Base-by-base conservation (phyloP, 495 filamentous ascomycete species). In the Stereocaulon alpinum region DNA sequence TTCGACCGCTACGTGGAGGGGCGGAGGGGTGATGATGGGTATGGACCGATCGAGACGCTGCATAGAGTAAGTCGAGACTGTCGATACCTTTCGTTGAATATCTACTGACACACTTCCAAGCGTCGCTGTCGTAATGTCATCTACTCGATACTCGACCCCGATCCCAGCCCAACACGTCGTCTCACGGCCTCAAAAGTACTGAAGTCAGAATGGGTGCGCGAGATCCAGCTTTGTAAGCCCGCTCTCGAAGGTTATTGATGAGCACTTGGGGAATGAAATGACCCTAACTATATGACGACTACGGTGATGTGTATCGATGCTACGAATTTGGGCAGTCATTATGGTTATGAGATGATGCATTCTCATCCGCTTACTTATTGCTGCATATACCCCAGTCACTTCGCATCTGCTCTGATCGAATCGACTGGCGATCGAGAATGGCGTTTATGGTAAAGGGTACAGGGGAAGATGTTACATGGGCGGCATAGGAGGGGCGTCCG, bases 61-160 rank as follows among this genome's bases (percentile, higher is more conserved):
- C 89, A 95, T 74, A 81, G 94, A 74, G 93, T 97, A 82, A 82
- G 90, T 61, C 34, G 32, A 37, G 34, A 59, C 32, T 37, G 32
- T 49, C 40, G 30, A 27, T 32, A 24, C 40, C 37, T 18, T 37
- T 41, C 51, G 18, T 41, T 32, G 32, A 27, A 40, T 5, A 37
- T 63, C 55, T 62, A 61, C 76, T 82, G 62, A 83, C 69, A 48
- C 18, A 40, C 51, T 63, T 18, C 43, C 59, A 69, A 98, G 93
- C 89, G 90, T 67, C 91, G 92, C 65, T 97, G 93, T 73, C 87
- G 94, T 24, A 97, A 98, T 67, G 93, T 98, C 64, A 96, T 98
- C 68, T 98, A 98, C 72, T 96, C 91, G 22, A 96, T 97, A 62
- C 78, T 98, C 18, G 93, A 97, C 69, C 93, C 94, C n/a, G 96